phyloP scores from a whole-genome alignment of 805 yeast genomes.

The Cyberlindnera maritima region DNA sequence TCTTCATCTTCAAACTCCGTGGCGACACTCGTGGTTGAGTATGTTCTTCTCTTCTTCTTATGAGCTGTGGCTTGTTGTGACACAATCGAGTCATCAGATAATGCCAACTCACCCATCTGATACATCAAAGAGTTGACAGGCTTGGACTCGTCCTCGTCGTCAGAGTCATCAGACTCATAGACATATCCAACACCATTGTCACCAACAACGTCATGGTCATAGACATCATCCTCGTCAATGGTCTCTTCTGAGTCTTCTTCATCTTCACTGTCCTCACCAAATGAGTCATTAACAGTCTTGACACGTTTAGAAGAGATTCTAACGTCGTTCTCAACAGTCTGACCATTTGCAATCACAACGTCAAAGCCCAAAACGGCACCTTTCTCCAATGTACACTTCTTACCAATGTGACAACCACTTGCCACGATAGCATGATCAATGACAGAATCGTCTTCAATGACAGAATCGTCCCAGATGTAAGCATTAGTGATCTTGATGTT shows the following conservation, averaged over 20 bases:
- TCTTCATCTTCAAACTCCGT: slow-evolving; percentile 64
- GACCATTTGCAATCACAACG: slow-evolving; percentile 59
- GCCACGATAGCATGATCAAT: slow-evolving; percentile 73
- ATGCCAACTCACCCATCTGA: slow-evolving; percentile 43
- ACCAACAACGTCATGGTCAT: slow-evolving; percentile 20
- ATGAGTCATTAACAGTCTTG: slow-evolving; percentile 13
- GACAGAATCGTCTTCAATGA: slow-evolving; percentile 60
- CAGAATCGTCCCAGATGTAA: slow-evolving; percentile 83
- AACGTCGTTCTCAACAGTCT: slow-evolving; percentile 46
- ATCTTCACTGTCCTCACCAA: slow-evolving; percentile 25
- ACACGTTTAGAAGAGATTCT: slow-evolving; percentile 52
- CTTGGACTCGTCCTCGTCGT: slow-evolving; percentile 29
- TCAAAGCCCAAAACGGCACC: slow-evolving; percentile 79
- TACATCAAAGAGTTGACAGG: slow-evolving; percentile 39
- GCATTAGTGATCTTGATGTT: slow-evolving; percentile 70
- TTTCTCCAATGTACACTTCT: slow-evolving; percentile 50
- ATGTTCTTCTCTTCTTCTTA: slow-evolving; percentile 43
- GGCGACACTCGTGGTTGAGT: slow-evolving; percentile 37
- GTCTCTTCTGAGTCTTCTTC: slow-evolving; percentile 16
- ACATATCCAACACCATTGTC: slow-evolving; percentile 33
- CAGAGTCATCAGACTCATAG: slow-evolving; percentile 34
- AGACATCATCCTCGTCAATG: slow-evolving; percentile 9
- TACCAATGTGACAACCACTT: slow-evolving; percentile 52
- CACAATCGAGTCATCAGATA: slow-evolving; percentile 59
- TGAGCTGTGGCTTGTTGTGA: slow-evolving; percentile 40